Evolutionary conservation across 2,329 filamentous ascomycete genomes (phyloP), one percentile per base, ranked within the genome.

Genomic region (Pseudopyricularia cyperi): DNA sequence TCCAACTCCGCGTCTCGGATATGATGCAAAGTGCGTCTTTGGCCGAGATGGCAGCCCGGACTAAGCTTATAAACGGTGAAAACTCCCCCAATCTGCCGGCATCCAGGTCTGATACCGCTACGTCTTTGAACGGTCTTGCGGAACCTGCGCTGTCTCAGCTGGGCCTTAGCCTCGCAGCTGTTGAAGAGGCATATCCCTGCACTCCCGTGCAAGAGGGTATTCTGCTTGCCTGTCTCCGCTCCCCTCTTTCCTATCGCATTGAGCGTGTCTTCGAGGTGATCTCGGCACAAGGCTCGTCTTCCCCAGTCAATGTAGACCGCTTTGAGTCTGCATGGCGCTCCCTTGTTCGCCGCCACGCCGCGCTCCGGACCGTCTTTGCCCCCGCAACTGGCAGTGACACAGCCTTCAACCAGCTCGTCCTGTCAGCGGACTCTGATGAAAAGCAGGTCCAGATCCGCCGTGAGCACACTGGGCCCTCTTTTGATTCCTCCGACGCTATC

Each of bases 101-200:
- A 35, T 35, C 33, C 12, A 15, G 11, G n/a, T 15, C 33, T 9
- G 33, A 6, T 6, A 15, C 33, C 33, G 12, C 33, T 4, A 15
- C 4, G n/a, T 14, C 33, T 14, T 15, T 35, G 6, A 35, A 35
- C 33, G n/a, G 33, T 35, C 33, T 35, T 35, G 33, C 33, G 11
- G 33, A 35, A 35, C 12, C 12, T 14, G 33, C 33, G 11, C 33
- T 35, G 33, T 14, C 33, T 35, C 11, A 35, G 33, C 33, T 35
- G 5, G 33, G 33, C 11, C 5, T 35, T 15, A 35, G 33, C n/a
- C 33, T 6, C 11, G 33, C 33, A 14, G 6, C n/a, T 15, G 57
- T 67, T n/a, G 61, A 69, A 32, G 69, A 72, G 52, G 59, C 69
- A 0, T 70, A 68, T 46, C 67, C 67, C 2, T 66, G 65, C 55